Conservation (phyloP, 441 rosid genomes). For the Adansonia madagascariensis region DNA sequence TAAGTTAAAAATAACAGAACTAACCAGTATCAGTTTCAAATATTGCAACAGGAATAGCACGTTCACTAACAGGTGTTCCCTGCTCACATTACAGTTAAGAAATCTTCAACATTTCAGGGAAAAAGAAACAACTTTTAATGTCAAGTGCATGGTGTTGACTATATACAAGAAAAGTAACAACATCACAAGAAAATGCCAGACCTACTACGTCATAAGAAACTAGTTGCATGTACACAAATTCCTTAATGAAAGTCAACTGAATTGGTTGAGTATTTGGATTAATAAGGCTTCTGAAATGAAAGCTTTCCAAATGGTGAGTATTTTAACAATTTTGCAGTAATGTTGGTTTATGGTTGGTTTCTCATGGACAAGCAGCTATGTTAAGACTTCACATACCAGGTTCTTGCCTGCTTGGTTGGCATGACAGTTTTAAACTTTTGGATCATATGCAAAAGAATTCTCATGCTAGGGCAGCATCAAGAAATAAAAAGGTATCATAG, state of each 20-base stretch:
- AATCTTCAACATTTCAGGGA: conserved; percentile 11
- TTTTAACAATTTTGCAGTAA: conserved; percentile 13
- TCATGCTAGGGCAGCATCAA: conserved; percentile 13
- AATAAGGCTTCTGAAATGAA: conserved; percentile 12
- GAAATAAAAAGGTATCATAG: conserved; percentile 1
- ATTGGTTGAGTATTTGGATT: conserved; percentile 14
- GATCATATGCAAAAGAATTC: conserved; percentile 10
- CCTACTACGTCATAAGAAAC: conserved; percentile 8
- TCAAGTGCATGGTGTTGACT: conserved; percentile 5
- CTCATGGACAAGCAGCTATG: conserved; percentile 8
- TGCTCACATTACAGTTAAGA: conserved; percentile 44
- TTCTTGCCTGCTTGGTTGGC: not conserved
- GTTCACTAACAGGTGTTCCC: conserved; percentile 99
- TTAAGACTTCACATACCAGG: conserved; percentile 1
- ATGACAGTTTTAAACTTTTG: conserved; percentile 1
- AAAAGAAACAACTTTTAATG: not conserved
- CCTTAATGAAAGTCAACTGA: conserved; percentile 8
- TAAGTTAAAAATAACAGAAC: conserved; percentile 27
- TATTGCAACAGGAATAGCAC: conserved; percentile 99
- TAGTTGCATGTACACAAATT: not conserved
- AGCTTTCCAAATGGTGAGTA: not conserved
- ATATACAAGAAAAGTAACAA: not conserved
- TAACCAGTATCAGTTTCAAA: conserved; percentile 84
- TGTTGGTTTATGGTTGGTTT: conserved; percentile 9
- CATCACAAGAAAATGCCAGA: conserved; percentile 12